Conservation (phyloP, 495 filamentous ascomycete species). For the Hamigera avellanea region DNA sequence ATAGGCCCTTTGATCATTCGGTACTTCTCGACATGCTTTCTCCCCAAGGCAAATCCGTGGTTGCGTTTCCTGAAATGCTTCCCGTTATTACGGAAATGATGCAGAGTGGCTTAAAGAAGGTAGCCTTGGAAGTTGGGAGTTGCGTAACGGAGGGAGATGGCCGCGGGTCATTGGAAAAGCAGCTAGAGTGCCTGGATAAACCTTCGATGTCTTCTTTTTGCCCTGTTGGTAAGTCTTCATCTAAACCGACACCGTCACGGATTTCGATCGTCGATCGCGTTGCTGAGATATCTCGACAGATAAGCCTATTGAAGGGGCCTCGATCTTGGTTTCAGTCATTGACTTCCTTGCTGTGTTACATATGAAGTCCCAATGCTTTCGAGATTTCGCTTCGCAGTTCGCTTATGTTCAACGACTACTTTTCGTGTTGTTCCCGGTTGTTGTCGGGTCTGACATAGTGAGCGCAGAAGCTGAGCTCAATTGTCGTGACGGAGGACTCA, state of each 20-base stretch:
- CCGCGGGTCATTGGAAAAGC: constrained; percentile 4
- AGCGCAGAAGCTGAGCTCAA: constrained; percentile 73
- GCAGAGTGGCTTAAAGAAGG: constrained; percentile 61
- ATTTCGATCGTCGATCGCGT: no score
- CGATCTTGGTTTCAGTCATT: constrained; percentile 58
- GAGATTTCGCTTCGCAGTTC: constrained; percentile 67
- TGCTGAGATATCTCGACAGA: no score
- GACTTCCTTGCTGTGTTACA: constrained; percentile 73
- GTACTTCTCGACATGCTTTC: constrained; percentile 61
- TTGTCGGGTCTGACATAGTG: constrained; percentile 74
- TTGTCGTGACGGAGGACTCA: constrained; percentile 64
- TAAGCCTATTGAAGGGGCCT: constrained; percentile 10
- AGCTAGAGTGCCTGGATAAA: constrained; percentile 2
- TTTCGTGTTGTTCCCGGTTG: constrained; percentile 67
- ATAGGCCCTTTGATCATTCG: constrained; percentile 60
- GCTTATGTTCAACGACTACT: constrained; percentile 71
- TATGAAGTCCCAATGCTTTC: constrained; percentile 56
- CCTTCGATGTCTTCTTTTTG: constrained; percentile 12
- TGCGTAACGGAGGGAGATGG: not conserved
- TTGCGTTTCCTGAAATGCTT: constrained; percentile 68
- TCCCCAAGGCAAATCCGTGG: constrained; percentile 37
- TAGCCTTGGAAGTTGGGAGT: constrained; percentile 6
- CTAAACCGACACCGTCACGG: no score
- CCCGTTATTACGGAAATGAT: constrained; percentile 80
- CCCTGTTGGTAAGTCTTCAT: constrained; percentile 8